phyloP scores from a whole-genome alignment of 352 stramenopile genomes.

The Phytophthora cajani region DNA sequence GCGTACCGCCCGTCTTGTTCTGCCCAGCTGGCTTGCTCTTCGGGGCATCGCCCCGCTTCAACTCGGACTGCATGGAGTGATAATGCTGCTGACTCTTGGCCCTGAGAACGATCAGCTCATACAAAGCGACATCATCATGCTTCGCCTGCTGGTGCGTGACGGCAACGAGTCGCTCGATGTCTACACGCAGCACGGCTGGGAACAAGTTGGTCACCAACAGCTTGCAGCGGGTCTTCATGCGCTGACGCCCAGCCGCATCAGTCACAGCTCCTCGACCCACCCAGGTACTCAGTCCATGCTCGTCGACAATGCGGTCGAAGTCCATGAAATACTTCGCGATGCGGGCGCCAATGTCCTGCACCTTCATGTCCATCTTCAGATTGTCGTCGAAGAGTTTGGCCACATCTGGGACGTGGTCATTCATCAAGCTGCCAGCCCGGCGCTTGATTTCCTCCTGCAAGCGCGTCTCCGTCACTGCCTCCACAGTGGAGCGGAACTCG shows the following conservation, averaged over 20 bases:
- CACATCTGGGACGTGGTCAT: background rate
- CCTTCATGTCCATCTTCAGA: constrained; percentile 5
- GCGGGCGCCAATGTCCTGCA: constrained; percentile 1
- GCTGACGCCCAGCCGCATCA: constrained; percentile 4
- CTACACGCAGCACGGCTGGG: background rate
- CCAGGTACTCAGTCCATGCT: constrained; percentile 1
- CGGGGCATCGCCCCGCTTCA: background rate
- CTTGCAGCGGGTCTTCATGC: constrained; percentile 5
- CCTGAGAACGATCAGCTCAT: background rate
- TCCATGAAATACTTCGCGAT: constrained; percentile 8
- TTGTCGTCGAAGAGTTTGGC: background rate
- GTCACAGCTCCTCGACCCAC: constrained; percentile 4
- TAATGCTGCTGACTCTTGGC: background rate
- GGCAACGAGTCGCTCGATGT: background rate
- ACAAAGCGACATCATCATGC: background rate
- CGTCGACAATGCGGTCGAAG: background rate
- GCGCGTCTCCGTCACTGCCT: background rate
- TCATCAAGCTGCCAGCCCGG: background rate
- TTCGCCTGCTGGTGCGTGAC: constrained; percentile 8
- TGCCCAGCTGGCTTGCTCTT: too few relatives aligned
- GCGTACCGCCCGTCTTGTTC: background rate
- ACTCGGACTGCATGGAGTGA: background rate
- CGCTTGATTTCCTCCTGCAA: background rate
- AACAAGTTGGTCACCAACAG: background rate
- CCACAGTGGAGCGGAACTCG: background rate